Conservation (phyloP, 1,284 basidiomycete species). For the Dichomitus squalens region DNA sequence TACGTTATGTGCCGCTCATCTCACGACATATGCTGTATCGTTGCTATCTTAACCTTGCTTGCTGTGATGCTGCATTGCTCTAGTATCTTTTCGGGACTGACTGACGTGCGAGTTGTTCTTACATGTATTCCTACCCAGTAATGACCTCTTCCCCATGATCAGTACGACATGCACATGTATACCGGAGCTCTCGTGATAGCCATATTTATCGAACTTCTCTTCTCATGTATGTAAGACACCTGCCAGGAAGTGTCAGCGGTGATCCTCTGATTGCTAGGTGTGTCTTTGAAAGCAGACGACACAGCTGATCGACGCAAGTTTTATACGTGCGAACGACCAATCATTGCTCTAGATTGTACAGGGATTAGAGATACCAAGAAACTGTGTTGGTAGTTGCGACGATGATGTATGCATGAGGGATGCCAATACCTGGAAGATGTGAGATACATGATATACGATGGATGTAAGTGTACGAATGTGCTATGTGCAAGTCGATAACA, state of each 20-base stretch:
- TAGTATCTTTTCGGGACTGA: conserved; percentile 15
- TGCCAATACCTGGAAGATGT: not conserved
- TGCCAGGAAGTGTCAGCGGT: no score
- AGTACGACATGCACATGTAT: conserved; percentile 12
- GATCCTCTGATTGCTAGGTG: not conserved
- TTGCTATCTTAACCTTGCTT: conserved; percentile 20
- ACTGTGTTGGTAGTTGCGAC: not conserved
- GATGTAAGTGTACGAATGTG: not conserved
- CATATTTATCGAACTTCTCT: not conserved
- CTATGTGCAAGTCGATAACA: conserved; percentile 13
- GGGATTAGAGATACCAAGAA: not conserved
- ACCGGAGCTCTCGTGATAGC: conserved; percentile 1
- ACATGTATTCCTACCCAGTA: conserved; percentile 16
- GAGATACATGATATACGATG: conserved; percentile 4
- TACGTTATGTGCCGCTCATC: conserved; percentile 7
- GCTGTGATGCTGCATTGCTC: conserved; percentile 24
- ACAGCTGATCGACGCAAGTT: no score
- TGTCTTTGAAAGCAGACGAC: not conserved
- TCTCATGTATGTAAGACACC: not conserved
- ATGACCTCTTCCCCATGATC: conserved; percentile 2
- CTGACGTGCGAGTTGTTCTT: conserved; percentile 14
- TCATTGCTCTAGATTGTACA: conserved; percentile 6
- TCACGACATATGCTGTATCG: conserved; percentile 20
- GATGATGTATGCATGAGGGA: conserved; percentile 1
- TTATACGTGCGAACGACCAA: not conserved